Evolutionary conservation across 306 rosid species (phyloP).

Genomic region (Vigna unguiculata): DNA sequence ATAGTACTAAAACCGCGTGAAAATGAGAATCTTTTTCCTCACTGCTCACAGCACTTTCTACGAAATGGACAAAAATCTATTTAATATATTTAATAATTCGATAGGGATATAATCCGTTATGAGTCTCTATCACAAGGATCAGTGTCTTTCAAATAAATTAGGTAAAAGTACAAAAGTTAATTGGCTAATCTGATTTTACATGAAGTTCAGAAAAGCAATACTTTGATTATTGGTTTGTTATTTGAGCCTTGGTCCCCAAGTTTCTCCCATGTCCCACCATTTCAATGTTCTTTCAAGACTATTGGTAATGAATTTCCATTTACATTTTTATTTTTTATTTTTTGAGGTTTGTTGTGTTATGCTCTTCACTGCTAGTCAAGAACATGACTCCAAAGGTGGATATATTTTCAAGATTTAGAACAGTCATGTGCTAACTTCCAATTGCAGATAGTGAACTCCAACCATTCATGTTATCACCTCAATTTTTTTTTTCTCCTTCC

Average conservation of each 20-base stretch:
- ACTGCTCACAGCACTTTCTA: background rate
- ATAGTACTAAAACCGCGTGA: background rate
- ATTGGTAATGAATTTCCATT: background rate
- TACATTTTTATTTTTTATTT: no score
- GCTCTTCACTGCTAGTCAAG: slow-evolving; percentile 7
- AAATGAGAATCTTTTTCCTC: background rate
- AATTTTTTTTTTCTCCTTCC: no score
- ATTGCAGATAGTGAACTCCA: background rate
- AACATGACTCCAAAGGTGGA: background rate
- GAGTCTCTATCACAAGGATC: background rate
- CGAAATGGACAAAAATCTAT: background rate
- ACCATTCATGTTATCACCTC: no score
- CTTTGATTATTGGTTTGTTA: no score
- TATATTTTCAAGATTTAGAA: background rate
- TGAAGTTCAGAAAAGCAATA: no score
- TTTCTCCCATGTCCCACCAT: background rate
- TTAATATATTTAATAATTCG: background rate
- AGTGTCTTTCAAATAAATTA: background rate
- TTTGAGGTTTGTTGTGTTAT: slow-evolving; percentile 47
- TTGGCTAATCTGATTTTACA: no score
- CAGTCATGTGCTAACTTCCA: background rate
- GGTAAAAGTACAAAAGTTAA: no score
- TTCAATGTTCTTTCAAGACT: background rate
- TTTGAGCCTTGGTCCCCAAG: background rate
- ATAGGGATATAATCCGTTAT: background rate